Conservation (phyloP, 1,139 yeast genomes). For the Yamadazyma spencermartinsiae region DNA sequence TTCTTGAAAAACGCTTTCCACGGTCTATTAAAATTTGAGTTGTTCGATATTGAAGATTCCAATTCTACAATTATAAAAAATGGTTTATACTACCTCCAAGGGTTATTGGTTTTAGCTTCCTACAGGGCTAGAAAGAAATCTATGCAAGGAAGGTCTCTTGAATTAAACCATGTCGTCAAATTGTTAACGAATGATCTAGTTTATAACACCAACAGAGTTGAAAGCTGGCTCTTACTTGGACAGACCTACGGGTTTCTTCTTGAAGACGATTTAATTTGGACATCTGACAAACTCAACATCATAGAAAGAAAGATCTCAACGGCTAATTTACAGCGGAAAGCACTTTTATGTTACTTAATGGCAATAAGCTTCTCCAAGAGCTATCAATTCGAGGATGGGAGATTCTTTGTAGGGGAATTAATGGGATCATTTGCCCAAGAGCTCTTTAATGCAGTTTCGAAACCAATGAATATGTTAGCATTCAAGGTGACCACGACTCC, state of each 20-base stretch:
- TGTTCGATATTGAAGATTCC: slow-evolving; percentile 14
- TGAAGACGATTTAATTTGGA: slow-evolving; percentile 89
- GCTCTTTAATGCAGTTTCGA: slow-evolving; percentile 57
- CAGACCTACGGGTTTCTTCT: slow-evolving; percentile 78
- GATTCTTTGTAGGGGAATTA: slow-evolving; percentile 43
- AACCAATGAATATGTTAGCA: slow-evolving; percentile 69
- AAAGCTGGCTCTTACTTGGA: slow-evolving; percentile 84
- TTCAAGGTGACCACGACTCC: slow-evolving; percentile 43
- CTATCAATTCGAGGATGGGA: slow-evolving; percentile 19
- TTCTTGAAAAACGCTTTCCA: slow-evolving; percentile 56
- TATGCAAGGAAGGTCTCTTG: slow-evolving; percentile 79
- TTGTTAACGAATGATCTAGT: slow-evolving; percentile 67
- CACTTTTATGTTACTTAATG: slow-evolving; percentile 75
- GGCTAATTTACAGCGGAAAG: slow-evolving; percentile 65
- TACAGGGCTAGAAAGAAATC: slow-evolving; percentile 70
- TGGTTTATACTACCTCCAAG: slow-evolving; percentile 77
- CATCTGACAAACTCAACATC: slow-evolving; percentile 76
- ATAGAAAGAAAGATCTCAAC: slow-evolving; percentile 62
- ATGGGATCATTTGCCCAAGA: slow-evolving; percentile 63
- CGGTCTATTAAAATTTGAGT: slow-evolving; percentile 47
- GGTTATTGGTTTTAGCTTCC: slow-evolving; percentile 62
- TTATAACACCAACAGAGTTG: slow-evolving; percentile 67
- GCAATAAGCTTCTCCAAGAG: slow-evolving; percentile 55
- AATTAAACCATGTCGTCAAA: slow-evolving; percentile 70
- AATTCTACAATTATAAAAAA: slow-evolving; percentile 22